A percentile compares a stretch with the other conserved stretches of the same genome.
phyloP scores from a whole-genome alignment of 2,329 filamentous ascomycete genomes.

The Aspergillus costaricaensis region DNA sequence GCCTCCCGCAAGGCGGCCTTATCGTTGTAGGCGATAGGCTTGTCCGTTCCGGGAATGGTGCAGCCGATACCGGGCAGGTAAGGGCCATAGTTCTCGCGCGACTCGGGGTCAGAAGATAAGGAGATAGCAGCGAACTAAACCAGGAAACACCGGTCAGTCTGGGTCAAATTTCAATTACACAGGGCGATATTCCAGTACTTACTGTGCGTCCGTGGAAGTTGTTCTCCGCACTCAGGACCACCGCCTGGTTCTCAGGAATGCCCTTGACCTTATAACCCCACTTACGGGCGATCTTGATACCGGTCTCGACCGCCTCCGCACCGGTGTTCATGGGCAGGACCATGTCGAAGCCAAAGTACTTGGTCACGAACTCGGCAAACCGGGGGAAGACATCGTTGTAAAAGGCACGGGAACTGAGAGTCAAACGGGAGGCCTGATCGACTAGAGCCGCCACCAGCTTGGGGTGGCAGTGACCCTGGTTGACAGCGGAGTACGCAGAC shows the following conservation, averaged over 20 bases:
- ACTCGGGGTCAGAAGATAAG: constrained; percentile 92
- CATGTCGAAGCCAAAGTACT: constrained; percentile 95
- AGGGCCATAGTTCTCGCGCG: constrained; percentile 93
- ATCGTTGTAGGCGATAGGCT: constrained; percentile 83
- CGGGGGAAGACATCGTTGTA: constrained; percentile 98
- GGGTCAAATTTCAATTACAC: background rate
- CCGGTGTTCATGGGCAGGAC: constrained; percentile 98
- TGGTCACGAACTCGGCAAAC: constrained; percentile 89
- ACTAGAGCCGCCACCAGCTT: constrained; percentile 87
- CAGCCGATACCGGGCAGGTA: constrained; percentile 89
- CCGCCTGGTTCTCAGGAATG: constrained; percentile 78
- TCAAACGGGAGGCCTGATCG: constrained; percentile 86
- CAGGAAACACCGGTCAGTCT: background rate
- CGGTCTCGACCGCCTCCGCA: constrained; percentile 93
- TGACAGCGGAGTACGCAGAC: constrained; percentile 95
- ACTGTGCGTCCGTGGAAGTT: constrained; percentile 97
- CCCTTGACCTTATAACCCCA: constrained; percentile 98
- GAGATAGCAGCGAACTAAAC: constrained; percentile 86
- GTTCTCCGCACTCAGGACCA: constrained; percentile 80
- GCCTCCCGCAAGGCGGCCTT: constrained; percentile 76
- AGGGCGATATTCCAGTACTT: constrained; percentile 41
- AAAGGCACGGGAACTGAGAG: constrained; percentile 91
- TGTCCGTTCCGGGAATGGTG: constrained; percentile 70
- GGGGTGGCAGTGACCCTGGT: constrained; percentile 97
- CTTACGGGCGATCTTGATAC: constrained; percentile 92